Conservation (phyloP, 306 rosid genomes). For the Morella rubra region DNA sequence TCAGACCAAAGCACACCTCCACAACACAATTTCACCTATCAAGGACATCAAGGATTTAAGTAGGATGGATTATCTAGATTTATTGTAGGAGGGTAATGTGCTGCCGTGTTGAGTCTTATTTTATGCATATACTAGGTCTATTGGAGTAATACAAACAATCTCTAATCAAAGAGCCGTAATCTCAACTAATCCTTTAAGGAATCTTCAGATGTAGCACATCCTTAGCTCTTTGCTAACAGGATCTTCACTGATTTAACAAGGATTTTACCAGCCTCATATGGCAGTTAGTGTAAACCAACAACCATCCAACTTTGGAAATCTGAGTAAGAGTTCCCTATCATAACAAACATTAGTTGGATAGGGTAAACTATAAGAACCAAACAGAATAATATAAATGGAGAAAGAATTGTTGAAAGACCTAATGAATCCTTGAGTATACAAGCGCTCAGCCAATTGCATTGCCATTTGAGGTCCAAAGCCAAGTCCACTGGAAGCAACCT, state of each 20-base stretch:
- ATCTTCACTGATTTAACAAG: background rate
- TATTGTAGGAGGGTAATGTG: no score
- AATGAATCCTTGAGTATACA: slow-evolving; percentile 93
- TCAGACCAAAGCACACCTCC: background rate
- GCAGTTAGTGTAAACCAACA: background rate
- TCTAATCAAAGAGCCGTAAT: background rate
- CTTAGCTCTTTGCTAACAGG: background rate
- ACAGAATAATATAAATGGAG: slow-evolving; percentile 20
- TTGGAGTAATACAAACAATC: background rate
- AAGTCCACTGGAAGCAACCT: slow-evolving; percentile 96
- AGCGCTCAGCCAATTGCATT: slow-evolving; percentile 94
- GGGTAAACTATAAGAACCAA: slow-evolving; percentile 10
- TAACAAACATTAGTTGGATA: background rate
- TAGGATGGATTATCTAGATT: background rate
- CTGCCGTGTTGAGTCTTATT: background rate
- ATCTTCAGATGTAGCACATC: background rate
- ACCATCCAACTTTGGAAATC: background rate
- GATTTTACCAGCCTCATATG: background rate
- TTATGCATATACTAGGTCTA: no score
- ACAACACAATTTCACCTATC: background rate
- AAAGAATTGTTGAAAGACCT: slow-evolving; percentile 50
- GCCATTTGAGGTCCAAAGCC: slow-evolving; percentile 96
- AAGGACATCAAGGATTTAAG: background rate
- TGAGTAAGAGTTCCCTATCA: background rate
- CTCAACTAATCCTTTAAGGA: background rate